Evolutionary conservation across 202 grass and related monocot species (phyloP), one percentile per base, ranked within the genome.

Genomic region (Hordeum pubiflorum): DNA sequence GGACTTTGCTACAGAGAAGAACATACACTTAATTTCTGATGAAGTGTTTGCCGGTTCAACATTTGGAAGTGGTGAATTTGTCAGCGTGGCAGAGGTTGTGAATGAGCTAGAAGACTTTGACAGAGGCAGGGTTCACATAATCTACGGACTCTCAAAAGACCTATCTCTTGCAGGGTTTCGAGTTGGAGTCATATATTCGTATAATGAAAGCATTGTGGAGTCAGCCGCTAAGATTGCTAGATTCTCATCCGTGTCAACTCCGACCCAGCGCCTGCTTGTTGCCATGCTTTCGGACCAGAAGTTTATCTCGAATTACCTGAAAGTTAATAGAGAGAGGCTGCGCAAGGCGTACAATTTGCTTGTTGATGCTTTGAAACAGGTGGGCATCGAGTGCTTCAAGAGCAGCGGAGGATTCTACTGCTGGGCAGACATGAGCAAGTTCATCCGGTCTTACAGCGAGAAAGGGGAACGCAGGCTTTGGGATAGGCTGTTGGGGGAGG

Each of bases 351-450:
- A 91, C 77, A 65, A 24, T 72, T 79, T 93, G 74, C 94, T 98
- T 55, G 80, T 86, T 18, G 64, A 87, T 79, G 90, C 88, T 48
- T 75, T 98, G 74, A 81, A 85, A 84, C 88, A 93, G 80, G 74
- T 98, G 59, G 96, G 96, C 72, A 87, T 98, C 5, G 75, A 98
- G 57, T 98, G 92, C 80, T 87, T 83, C 52, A 91, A 84, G 63
- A 93, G 92, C 81, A 87, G 86, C 26, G 96, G 90, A 13, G 92
- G 96, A 59, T 95, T 98, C 77, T 98, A 98, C 67, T 95, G 92
- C 79, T 98, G 96, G 96, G 92, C 88, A 58, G 96, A 98, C 81
- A 98, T 98, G 96, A 98, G 96, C 82, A 91, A 73, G 48, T 95
- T 88, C 80, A 95, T 98, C 75, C 67, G 58, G 33, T 90, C 96